Evolutionary conservation across 257 asterid genomes (phyloP).

Genomic region (Solanum pimpinellifolium): DNA sequence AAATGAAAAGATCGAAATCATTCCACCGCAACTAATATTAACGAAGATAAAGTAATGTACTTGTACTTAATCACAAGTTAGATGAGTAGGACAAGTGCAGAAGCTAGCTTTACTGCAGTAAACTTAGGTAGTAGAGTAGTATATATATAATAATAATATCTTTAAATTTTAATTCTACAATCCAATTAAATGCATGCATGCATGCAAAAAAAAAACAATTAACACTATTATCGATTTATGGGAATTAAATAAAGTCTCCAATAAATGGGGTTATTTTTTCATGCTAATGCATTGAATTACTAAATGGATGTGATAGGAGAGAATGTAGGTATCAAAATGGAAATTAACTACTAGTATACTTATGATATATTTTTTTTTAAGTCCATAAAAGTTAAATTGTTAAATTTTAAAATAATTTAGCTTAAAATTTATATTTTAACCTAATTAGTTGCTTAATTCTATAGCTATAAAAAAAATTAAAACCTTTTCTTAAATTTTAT

Average conservation of each 20-base stretch:
- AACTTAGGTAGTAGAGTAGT: not conserved
- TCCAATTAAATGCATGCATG: not conserved
- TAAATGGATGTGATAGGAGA: not conserved
- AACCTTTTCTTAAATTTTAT: not conserved
- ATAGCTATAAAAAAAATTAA: not conserved
- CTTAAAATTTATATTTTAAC: not conserved
- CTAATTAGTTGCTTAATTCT: not conserved
- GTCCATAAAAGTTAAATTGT: not conserved
- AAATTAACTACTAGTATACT: not conserved
- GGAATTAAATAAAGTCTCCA: not conserved
- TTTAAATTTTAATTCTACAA: not conserved
- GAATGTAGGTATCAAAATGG: not conserved
- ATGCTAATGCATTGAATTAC: not conserved
- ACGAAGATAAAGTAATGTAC: not conserved
- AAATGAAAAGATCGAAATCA: accelerated
- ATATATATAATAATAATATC: not conserved
- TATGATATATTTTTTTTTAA: not conserved
- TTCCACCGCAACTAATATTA: accelerated
- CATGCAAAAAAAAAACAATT: not conserved
- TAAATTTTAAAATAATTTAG: not conserved
- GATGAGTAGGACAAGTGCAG: not conserved
- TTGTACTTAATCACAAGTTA: not conserved
- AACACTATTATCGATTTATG: not conserved
- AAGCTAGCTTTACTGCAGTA: not conserved
- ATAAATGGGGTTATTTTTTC: not conserved